Conservation (phyloP, 75 land plant species). For the Ceratopteris richardii region DNA sequence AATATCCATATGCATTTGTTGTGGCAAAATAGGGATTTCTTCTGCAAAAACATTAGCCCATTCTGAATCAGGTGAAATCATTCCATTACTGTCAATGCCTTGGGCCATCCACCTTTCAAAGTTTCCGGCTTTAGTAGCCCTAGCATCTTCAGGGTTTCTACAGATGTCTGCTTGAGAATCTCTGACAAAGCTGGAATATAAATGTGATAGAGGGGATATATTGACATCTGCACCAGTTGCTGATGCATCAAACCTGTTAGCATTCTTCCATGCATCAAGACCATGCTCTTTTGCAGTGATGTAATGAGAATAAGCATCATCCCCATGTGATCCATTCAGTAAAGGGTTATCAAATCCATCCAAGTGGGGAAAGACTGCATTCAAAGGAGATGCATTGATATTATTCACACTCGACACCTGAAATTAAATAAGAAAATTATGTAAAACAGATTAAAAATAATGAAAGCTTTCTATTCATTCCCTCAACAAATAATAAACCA, state of each 20-base stretch:
- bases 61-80: slow-evolving; percentile 26
- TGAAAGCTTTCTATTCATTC: too few relatives aligned
- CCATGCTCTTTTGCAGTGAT: too few relatives aligned
- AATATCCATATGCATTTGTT: slow-evolving; percentile 38
- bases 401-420: too few relatives aligned
- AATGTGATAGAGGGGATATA: background rate
- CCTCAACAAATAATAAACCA: too few relatives aligned
- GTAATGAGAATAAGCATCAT: too few relatives aligned
- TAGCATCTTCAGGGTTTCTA: slow-evolving; percentile 9
- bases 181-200: background rate
- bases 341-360: too few relatives aligned
- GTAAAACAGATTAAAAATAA: too few relatives aligned
- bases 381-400: background rate
- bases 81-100: slow-evolving; percentile 58
- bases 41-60: too few relatives aligned
- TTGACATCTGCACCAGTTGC: background rate
- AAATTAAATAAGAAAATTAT: too few relatives aligned
- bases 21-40: slow-evolving; percentile 30
- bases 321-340: background rate
- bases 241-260: background rate
- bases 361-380: background rate
- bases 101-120: slow-evolving; percentile 73
- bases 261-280: background rate
- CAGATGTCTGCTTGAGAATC: background rate
- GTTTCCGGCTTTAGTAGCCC: slow-evolving; percentile 55